phyloP scores from a whole-genome alignment of 805 yeast genomes.

The Wilhelminamyces savonicus region DNA sequence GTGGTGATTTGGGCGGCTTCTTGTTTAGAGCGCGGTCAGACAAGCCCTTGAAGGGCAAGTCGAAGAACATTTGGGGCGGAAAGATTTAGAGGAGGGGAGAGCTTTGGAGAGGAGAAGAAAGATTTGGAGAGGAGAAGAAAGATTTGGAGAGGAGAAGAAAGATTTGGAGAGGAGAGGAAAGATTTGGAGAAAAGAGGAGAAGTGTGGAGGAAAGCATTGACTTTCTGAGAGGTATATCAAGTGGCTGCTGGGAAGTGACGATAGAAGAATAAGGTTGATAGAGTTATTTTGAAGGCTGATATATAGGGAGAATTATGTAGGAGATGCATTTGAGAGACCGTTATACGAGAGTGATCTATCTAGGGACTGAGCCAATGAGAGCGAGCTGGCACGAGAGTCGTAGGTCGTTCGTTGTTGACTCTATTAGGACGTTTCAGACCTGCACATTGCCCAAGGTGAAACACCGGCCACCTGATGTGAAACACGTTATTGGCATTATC shows the following conservation, averaged over 20 bases:
- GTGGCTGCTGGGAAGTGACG: conserved; percentile 4
- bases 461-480: too few relatives aligned
- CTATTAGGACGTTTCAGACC: too few relatives aligned
- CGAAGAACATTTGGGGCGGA: conserved; percentile 27
- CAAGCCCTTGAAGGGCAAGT: conserved; percentile 20
- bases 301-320: not conserved
- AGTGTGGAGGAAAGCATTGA: too few relatives aligned
- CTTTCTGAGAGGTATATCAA: not conserved
- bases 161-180: not conserved
- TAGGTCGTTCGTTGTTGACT: too few relatives aligned
- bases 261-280: not conserved
- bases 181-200: not conserved
- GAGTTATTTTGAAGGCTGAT: not conserved
- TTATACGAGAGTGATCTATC: not conserved
- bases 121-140: too few relatives aligned
- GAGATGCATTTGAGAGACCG: not conserved
- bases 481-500: too few relatives aligned
- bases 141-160: not conserved
- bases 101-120: too few relatives aligned
- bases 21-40: conserved; percentile 41
- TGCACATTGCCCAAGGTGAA: too few relatives aligned
- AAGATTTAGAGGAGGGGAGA: conserved; percentile 2
- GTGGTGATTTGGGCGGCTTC: conserved; percentile 57
- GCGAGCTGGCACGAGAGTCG: too few relatives aligned
- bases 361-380: conserved; percentile 5